Evolutionary conservation across 306 rosid genomes (phyloP).

Genomic region (cucumber (Cucumis sativus)): Cucumber_9930_V3 NC_026656.2:23300001-23300500

Average conservation of each 20-base stretch:
- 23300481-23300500: not conserved
- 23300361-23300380: too few relatives aligned
- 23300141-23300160: not conserved
- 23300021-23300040: not conserved
- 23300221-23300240: conserved; percentile 91
- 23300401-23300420: too few relatives aligned
- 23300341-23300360: too few relatives aligned
- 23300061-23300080: not conserved
- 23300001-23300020: not conserved
- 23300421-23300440: not conserved
- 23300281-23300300: conserved; percentile 5
- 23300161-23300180: not conserved
- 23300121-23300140: not conserved
- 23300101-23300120: not conserved
- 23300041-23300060: not conserved
- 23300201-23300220: conserved; percentile 70
- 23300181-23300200: conserved; percentile 22
- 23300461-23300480: too few relatives aligned
- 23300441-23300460: not conserved
- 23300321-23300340: too few relatives aligned
- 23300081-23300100: not conserved
- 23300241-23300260: conserved; percentile 84
- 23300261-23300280: conserved; percentile 91
- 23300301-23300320: not conserved
- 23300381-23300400: too few relatives aligned